A percentile compares a stretch with the other conserved stretches of the same genome.
phyloP scores from a whole-genome alignment of 352 stramenopile species.

The Salisapilia sapeloensis region DNA sequence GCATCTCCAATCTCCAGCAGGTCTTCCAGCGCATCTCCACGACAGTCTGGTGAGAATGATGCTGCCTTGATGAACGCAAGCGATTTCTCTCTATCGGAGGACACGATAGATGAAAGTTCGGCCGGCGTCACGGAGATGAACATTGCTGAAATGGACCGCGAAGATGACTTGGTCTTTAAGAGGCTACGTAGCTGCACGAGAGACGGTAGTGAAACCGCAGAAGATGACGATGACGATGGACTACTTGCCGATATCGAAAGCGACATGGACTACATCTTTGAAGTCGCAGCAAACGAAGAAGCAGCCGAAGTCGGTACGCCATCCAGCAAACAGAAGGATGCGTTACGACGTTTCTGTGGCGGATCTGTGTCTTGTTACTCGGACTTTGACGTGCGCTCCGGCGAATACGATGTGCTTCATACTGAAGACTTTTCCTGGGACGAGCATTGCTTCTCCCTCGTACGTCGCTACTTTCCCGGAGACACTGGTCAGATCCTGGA shows the following conservation, averaged over 20 bases:
- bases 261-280: constrained; percentile 16
- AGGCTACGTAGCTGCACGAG: constrained; percentile 36
- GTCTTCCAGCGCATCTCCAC: no score
- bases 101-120: constrained; percentile 3
- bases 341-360: constrained; percentile 70
- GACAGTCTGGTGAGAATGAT: no score
- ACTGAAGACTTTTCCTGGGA: constrained; percentile 83
- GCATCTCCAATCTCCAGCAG: no score
- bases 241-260: constrained; percentile 9
- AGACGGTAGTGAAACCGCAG: constrained; percentile 40
- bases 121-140: constrained; percentile 33
- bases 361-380: constrained; percentile 61
- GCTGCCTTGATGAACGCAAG: constrained; percentile 1
- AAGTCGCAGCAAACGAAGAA: constrained; percentile 38
- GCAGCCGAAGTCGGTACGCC: constrained; percentile 18
- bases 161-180: constrained; percentile 51
- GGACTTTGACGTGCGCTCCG: constrained; percentile 74
- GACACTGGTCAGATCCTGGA: constrained; percentile 70
- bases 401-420: constrained; percentile 67
- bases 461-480: constrained; percentile 70
- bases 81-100: constrained; percentile 1
- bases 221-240: constrained; percentile 24
- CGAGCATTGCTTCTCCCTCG: constrained; percentile 76
- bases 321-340: constrained; percentile 24
- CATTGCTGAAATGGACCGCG: constrained; percentile 48